Evolutionary conservation across 495 filamentous ascomycete genomes (phyloP).

Genomic region (Podospora sp.): DNA sequence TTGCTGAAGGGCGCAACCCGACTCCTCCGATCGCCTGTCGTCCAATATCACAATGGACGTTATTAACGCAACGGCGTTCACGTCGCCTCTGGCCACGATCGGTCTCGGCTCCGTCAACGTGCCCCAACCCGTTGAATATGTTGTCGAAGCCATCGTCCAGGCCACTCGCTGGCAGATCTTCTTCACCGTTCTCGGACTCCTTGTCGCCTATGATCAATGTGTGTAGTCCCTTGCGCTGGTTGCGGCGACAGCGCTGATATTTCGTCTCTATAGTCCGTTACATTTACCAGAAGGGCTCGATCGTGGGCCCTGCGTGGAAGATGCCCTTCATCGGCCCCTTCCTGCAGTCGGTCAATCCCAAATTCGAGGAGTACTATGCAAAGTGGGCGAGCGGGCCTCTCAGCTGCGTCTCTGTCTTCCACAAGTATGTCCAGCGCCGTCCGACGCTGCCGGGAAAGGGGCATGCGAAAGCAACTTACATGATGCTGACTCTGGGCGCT

Average conservation of each 20-base stretch:
- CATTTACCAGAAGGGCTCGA: slow-evolving; percentile 80
- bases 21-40: not conserved
- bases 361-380: slow-evolving; percentile 83
- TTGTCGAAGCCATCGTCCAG: slow-evolving; percentile 50
- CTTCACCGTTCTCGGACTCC: slow-evolving; percentile 65
- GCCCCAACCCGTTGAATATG: slow-evolving; percentile 47
- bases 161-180: slow-evolving; percentile 65
- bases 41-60: slow-evolving; percentile 55
- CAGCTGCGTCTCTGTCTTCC: slow-evolving; percentile 97
- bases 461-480: not conserved
- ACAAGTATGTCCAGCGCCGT: slow-evolving; percentile 71
- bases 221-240: slow-evolving; percentile 36
- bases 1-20: slow-evolving; percentile 3
- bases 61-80: slow-evolving; percentile 65
- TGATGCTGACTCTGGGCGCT: slow-evolving; percentile 11
- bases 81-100: slow-evolving; percentile 75
- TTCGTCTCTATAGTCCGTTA: slow-evolving; percentile 67
- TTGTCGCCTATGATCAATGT: slow-evolving; percentile 87
- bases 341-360: slow-evolving; percentile 86
- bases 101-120: slow-evolving; percentile 49
- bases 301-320: slow-evolving; percentile 81
- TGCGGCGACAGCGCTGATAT: slow-evolving; percentile 9
- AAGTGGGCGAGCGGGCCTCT: slow-evolving; percentile 91
- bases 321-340: slow-evolving; percentile 96
- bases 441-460: not conserved